Evolutionary conservation across 2,329 filamentous ascomycete genomes (phyloP), one percentile per base, ranked within the genome.

Genomic region (Drechslera avenae): DNA sequence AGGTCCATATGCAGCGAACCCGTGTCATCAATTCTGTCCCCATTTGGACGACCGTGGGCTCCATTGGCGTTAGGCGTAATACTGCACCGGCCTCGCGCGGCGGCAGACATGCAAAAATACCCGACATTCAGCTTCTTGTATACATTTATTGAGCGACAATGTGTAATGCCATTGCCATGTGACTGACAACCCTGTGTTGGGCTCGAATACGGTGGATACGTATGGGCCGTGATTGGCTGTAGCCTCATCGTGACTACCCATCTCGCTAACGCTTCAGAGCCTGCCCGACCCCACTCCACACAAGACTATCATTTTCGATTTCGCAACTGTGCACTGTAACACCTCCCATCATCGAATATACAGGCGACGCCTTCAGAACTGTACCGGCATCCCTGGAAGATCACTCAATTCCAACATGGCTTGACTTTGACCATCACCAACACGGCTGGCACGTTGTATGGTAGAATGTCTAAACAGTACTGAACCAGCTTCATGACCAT

Each of bases 31-130:
- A 16, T 39, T 39, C 17, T 31, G 33, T 41, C 26, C 31, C 37
- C 36, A 37, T 32, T 14, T 16, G 12, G 35, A 6, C 18, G 33
- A 7, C 23, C 17, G 17, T 46, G 34, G 33, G 35, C 35, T 35
- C 26, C 31, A 36, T 50, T 19, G 49, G 56, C 56, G 52, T 58
- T 53, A 45, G 52, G 56, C 34, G 55, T 35, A 45, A 18, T 18
- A 32, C 30, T 31, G 13, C 28, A 44, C 39, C 39, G 16, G 35
- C 17, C 41, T 16, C 23, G 31, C 14, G 40, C 30, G 32, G 47
- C 31, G 18, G 16, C 37, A 50, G 50, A 52, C 32, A 41, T 53
- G 46, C 36, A 64, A 48, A 50, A 62, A 61, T 65, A 65, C 57
- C 55, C 56, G 59, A 32, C 30, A 47, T 31, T 45, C 31, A 32